Conservation (phyloP, 2,329 filamentous ascomycete genomes). For the Nothomitra cinnamomea region DNA sequence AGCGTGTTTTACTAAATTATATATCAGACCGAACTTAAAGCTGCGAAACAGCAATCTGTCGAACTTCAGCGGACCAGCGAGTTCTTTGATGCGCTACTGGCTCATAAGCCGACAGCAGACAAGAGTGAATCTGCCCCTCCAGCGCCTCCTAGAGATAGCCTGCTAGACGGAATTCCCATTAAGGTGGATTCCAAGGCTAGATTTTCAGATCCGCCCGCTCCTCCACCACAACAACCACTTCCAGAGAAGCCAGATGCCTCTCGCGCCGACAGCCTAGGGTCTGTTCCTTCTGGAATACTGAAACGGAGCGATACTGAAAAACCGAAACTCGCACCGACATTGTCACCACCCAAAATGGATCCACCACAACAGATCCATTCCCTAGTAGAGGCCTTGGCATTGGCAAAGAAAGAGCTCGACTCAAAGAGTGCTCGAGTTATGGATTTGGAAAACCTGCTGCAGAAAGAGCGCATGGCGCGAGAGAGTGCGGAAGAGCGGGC, state of each 20-base stretch:
- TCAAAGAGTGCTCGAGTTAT: slow-evolving; percentile 63
- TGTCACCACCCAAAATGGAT: slow-evolving; percentile 33
- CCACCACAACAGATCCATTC: slow-evolving; percentile 59
- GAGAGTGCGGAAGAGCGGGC: slow-evolving; percentile 73
- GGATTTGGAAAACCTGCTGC: slow-evolving; percentile 63
- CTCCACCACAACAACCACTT: slow-evolving; percentile 80
- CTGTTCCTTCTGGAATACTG: slow-evolving; percentile 40
- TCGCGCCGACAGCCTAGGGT: slow-evolving; percentile 28
- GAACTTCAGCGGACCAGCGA: slow-evolving; percentile 70
- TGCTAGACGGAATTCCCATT: slow-evolving; percentile 16
- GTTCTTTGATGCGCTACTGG: slow-evolving; percentile 61
- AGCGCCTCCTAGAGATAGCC: slow-evolving; percentile 5
- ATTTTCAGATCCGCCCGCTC: slow-evolving; percentile 85
- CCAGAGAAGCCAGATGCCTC: slow-evolving; percentile 76
- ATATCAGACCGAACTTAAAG: slow-evolving; percentile 68
- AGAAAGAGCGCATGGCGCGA: slow-evolving; percentile 63
- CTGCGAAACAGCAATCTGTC: slow-evolving; percentile 70
- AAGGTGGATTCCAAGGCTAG: slow-evolving; percentile 63
- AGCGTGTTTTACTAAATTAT: slow-evolving; percentile 13
- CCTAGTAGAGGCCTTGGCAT: slow-evolving; percentile 68
- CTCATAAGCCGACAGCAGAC: slow-evolving; percentile 44
- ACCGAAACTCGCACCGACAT: slow-evolving; percentile 33
- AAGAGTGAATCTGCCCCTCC: slow-evolving; percentile 17
- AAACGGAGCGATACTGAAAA: slow-evolving; percentile 64
- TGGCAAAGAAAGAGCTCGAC: slow-evolving; percentile 74